Base-by-base conservation (phyloP, 495 filamentous ascomycete species). In the Talaromyces stipitatus region DNA sequence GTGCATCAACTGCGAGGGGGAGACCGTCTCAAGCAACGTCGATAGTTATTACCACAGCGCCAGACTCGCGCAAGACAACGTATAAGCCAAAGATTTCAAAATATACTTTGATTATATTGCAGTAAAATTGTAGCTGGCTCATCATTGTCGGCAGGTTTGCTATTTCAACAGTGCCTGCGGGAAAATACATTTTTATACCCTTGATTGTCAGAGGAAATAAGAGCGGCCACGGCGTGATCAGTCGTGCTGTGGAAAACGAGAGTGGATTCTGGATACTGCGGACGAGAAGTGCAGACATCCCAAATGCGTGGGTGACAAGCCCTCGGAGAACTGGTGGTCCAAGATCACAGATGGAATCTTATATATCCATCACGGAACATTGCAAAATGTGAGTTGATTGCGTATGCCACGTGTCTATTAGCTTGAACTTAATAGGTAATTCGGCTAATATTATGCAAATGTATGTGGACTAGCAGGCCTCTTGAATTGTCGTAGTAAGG, bases 201-300 rank as follows among this genome's bases (percentile, higher is more conserved):
- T 55, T 16, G 54, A 55, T 28, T 55, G 54, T 23, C 22, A 46
- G n/a, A 43, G 54, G 12, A 55, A 55, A 46, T 7, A 16, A 23
- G n/a, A 18, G 23, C 33, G 54, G 4, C 54, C 36, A 16, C 54
- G 36, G 10, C 36, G 33, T n/a, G 54, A 46, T 28, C 54, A 55
- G 10, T 55, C 54, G 9, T 55, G 36, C 11, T 55, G 36, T 45
- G 54, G 54, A 14, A 27, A 55, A 22, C 24, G 54, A 45, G 54
- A 55, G 33, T 55, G 38, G 54, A 45, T 55, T 27, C 6, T 55
- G 6, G 54, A 55, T 16, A 45, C 24, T 4, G 36, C 36, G 6
- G 20, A 55, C 18, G 54, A 55, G 36, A 33, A 45, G 18, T 55
- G 32, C 36, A 55, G 30, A 18, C 54, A 55, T 55, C 54, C 32